Conservation (phyloP, 345 rosid species). For the Citrus glauca region DNA sequence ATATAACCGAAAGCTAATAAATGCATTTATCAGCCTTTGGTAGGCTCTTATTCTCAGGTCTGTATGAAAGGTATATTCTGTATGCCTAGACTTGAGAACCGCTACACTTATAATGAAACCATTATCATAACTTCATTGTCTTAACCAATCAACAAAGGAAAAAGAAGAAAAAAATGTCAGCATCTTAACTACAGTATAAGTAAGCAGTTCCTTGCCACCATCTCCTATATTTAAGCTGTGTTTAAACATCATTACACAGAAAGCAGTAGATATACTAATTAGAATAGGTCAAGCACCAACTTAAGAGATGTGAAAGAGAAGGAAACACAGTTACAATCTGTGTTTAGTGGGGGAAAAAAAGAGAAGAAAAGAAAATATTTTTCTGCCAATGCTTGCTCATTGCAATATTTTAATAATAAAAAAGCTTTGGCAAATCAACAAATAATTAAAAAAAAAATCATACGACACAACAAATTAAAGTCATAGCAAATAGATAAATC, state of each 20-base stretch:
- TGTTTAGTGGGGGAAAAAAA: neutral
- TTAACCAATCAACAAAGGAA: neutral
- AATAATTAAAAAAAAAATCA: neutral
- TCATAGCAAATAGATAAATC: neutral
- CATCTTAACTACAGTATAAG: neutral
- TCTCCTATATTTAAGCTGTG: neutral
- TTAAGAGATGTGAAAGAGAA: neutral
- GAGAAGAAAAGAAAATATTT: neutral
- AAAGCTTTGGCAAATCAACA: neutral
- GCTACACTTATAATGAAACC: too few species aligned
- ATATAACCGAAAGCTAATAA: too few species aligned
- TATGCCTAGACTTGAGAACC: neutral
- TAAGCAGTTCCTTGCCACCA: neutral
- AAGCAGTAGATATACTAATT: neutral
- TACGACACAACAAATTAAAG: neutral
- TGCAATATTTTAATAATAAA: neutral
- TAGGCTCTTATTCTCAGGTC: neutral
- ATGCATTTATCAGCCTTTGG: neutral
- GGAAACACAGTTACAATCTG: neutral
- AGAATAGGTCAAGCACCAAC: slow-evolving; percentile 2
- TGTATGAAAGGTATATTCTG: neutral
- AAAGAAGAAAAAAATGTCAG: neutral
- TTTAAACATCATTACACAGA: neutral
- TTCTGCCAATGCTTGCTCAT: neutral
- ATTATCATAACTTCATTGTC: neutral